These are phyloP conservation scores for Globisporangium cystogenes DNA, from an alignment of 352 stramenopile genomes.

Conservation along the genomic window DNA sequence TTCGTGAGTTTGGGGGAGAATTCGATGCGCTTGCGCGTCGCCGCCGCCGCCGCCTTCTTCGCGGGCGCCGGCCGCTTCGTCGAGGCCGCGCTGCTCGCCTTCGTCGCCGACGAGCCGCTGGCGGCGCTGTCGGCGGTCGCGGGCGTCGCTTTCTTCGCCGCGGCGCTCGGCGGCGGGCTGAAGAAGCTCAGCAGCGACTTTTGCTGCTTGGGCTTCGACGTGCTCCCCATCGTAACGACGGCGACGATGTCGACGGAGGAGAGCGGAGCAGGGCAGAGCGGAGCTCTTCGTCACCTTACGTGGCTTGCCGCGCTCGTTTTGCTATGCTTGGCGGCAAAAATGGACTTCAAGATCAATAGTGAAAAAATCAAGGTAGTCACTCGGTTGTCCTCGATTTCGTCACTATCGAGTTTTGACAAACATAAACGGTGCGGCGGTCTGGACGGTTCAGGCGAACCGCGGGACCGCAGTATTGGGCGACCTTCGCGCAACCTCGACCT, in stretches of 20 bases:
- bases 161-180: slow-evolving; percentile 41
- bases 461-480: not conserved
- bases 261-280: too few species aligned
- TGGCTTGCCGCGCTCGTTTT: too few species aligned
- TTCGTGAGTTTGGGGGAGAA: slow-evolving; percentile 52
- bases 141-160: slow-evolving; percentile 28
- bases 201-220: slow-evolving; percentile 49
- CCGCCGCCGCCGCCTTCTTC: slow-evolving; percentile 5
- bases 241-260: too few species aligned
- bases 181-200: slow-evolving; percentile 86
- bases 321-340: slow-evolving; percentile 2
- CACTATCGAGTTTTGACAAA: not conserved
- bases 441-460: too few species aligned
- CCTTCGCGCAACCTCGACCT: not conserved
- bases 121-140: slow-evolving; percentile 2
- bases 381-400: not conserved
- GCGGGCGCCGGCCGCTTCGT: slow-evolving; percentile 5
- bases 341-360: not conserved
- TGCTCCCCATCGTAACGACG: not conserved
- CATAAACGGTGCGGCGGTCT: too few species aligned
- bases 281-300: too few species aligned
- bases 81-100: slow-evolving; percentile 6
- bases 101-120: slow-evolving; percentile 4
- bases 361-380: too few species aligned
- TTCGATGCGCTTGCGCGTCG: slow-evolving; percentile 58